Conservation (phyloP, 352 stramenopile species). For the Pythium apleroticum region DNA sequence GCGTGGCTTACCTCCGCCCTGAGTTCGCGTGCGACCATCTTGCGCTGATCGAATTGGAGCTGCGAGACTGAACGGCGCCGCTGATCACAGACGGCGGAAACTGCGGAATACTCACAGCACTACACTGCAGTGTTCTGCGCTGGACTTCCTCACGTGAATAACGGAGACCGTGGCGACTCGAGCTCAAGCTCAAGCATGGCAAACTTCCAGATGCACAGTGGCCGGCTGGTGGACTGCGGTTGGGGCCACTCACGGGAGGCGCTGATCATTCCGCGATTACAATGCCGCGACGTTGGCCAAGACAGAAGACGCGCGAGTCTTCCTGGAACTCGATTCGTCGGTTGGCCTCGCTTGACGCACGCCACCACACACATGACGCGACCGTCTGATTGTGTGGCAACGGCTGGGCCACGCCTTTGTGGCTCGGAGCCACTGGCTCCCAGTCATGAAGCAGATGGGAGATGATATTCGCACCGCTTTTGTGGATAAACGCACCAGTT, state of each 20-base stretch:
- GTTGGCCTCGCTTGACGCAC: neutral
- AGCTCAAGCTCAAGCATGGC: neutral
- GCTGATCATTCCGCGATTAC: neutral
- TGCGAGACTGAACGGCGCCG: neutral
- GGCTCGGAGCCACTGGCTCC: no score
- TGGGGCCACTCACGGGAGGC: neutral
- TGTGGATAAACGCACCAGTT: no score
- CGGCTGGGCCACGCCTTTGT: neutral
- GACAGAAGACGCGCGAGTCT: neutral
- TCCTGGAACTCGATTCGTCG: neutral
- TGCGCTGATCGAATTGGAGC: neutral
- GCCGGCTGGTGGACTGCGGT: neutral
- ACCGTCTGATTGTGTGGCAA: neutral
- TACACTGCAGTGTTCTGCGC: no score
- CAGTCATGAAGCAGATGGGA: neutral
- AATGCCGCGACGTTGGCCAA: neutral
- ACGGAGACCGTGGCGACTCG: neutral
- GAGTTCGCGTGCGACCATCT: neutral
- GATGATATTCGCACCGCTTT: no score
- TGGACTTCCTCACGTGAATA: no score
- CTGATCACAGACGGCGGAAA: neutral
- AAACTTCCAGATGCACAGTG: neutral
- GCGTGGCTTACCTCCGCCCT: neutral
- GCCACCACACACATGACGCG: neutral
- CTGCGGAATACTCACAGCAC: neutral